Base-by-base conservation (phyloP, 1,284 basidiomycete genomes). In the Chalciporus sp. region DNA sequence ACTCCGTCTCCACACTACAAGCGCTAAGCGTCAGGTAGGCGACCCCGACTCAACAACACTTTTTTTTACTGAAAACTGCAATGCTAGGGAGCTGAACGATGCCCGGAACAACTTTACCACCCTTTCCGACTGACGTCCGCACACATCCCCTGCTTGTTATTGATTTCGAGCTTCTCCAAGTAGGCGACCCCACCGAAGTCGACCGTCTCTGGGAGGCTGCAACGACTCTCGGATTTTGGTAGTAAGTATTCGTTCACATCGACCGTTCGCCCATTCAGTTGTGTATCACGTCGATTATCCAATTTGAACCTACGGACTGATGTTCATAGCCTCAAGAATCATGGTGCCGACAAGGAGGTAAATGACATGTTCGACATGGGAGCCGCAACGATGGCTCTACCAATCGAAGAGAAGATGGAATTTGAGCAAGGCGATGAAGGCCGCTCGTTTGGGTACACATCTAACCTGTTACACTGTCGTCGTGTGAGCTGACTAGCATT, bases 371-470 rank as follows among this genome's bases (percentile, higher is more conserved):
- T 86, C 55, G 76, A 78, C 6, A 76, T 86, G 67, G 84, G 83
- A 7, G 72, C 72, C 7, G 78, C 80, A 55, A 82, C 80, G 0
- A 80, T 88, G 73, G 72, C 73, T 2, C 70, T 88, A 0, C 82
- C 86, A 0, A 52, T 82, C 20, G 79, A 81, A 37, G 85, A 88
- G 62, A 85, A 85, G 63, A 70, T 86, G 74, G 76, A 77, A 52
- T 88, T 74, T 57, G 85, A 86, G 60, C 84, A 87, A 64, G 86
- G 87, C 1, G 81, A 88, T 59, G 71, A 70, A 7, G 86, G 86
- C 0, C 70, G 72, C 53, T 86, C 83, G 0, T 85, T 83, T 52
- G 87, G 87, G 81, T 82, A n/a, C n/a, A n/a, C n/a, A n/a, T n/a
- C n/a, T n/a, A n/a, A n/a, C n/a, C n/a, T n/a, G n/a, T n/a, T n/a